Base-by-base conservation (phyloP, 2,329 filamentous ascomycete species). In the Fusarium sp. region DNA sequence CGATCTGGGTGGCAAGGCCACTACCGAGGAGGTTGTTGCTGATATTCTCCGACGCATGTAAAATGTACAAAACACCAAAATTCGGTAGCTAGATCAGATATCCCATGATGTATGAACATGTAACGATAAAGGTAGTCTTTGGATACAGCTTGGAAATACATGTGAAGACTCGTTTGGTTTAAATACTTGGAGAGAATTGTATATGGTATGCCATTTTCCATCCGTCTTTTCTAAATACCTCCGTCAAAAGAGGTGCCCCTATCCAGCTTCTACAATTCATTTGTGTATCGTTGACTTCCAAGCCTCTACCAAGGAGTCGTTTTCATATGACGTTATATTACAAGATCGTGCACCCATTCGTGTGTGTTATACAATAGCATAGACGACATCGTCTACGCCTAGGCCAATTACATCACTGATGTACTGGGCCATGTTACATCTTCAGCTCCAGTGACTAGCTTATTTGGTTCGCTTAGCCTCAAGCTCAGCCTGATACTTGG, bases 41-140 rank as follows among this genome's bases (percentile, higher is more conserved):
- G 96, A 98, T 84, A 92, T 98, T 57, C 88, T 98, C 75, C 93
- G 87, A 87, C 90, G 93, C 80, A 83, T 98, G 84, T 98, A 92
- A 63, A 75, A 60, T 45, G 35, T 28, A n/a, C 18, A 54, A 59
- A 47, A 44, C 42, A 42, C 44, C 35, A 63, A 64, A 72, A 67
- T 55, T 67, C 52, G 38, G 59, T 66, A 51, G 45, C 54, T 45
- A 67, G 48, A n/a, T 57, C 54, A 55, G 38, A 61, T 56, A 31
- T 63, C 13, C 38, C 10, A 56, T 65, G 63, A 36, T 66, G 44
- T 36, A 42, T 24, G 38, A 42, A 31, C 24, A 20, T 39, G 38
- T 44, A 47, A 51, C n/a, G 35, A 20, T 58, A 28, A 60, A 62
- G 38, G 35, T 41, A 39, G 42, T 55, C 45, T 51, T 49, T 47